A percentile compares a stretch with the other conserved stretches of the same genome.
These are phyloP conservation scores for Picea sitchensis DNA, from an alignment of 75 land plant species.

Conservation along the genomic window DNA sequence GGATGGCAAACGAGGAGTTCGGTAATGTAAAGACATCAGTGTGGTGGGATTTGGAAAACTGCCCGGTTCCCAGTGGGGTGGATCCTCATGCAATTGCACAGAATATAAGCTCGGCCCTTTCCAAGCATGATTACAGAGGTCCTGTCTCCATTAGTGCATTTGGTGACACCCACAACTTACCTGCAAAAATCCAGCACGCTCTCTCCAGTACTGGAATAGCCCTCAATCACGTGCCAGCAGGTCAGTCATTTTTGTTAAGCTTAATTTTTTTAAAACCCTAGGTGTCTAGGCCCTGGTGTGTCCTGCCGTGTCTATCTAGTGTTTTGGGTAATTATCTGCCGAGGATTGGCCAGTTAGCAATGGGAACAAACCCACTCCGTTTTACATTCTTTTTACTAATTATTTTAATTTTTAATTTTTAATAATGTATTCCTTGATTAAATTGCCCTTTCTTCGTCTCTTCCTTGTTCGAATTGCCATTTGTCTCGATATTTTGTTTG, in stretches of 20 bases:
- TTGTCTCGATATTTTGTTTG: too few relatives aligned
- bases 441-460: too few relatives aligned
- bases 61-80: conserved; percentile 53
- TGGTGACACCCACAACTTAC: conserved; percentile 46
- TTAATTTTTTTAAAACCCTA: too few relatives aligned
- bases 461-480: too few relatives aligned
- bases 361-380: too few relatives aligned
- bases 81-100: conserved; percentile 58
- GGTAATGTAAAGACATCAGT: conserved; percentile 58
- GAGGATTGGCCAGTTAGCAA: too few relatives aligned
- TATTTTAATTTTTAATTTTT: too few relatives aligned
- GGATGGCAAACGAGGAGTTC: conserved; percentile 28
- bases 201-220: conserved; percentile 71
- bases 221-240: conserved; percentile 73
- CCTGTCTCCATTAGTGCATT: conserved; percentile 54
- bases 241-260: conserved; percentile 11
- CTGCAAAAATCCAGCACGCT: conserved; percentile 36
- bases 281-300: too few relatives aligned
- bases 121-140: conserved; percentile 41
- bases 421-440: too few relatives aligned
- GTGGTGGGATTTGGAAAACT: conserved; percentile 92
- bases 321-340: too few relatives aligned
- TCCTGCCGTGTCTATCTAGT: too few relatives aligned
- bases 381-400: too few relatives aligned
- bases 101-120: conserved; percentile 55